These are phyloP conservation scores for Elsinoe australis DNA, from an alignment of 2,329 filamentous ascomycete genomes.

Conservation along the genomic window DNA sequence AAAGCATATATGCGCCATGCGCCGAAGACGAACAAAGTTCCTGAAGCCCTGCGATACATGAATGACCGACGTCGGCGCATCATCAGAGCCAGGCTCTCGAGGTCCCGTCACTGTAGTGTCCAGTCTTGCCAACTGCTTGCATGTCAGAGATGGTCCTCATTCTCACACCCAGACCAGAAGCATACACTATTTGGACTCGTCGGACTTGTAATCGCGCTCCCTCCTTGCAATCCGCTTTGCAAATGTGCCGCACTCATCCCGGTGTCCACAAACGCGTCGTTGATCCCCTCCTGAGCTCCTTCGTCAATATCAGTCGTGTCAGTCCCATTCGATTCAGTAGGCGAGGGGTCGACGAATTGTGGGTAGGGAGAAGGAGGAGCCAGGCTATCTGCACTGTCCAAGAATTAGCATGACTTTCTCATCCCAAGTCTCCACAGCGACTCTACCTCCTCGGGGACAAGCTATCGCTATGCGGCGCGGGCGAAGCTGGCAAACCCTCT, in stretches of 20 bases:
- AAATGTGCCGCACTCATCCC: not conserved
- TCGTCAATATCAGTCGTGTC: conserved; percentile 80
- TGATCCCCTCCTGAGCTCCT: conserved; percentile 56
- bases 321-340: conserved; percentile 78
- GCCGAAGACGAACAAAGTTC: conserved; percentile 58
- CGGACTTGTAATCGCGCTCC: conserved; percentile 26
- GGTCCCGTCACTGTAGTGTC: conserved; percentile 38
- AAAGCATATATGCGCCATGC: not conserved
- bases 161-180: not conserved
- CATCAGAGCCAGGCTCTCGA: conserved; percentile 51
- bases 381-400: conserved; percentile 40
- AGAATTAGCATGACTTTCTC: not conserved
- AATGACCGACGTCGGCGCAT: conserved; percentile 83
- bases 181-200: conserved; percentile 28
- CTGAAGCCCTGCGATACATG: conserved; percentile 80
- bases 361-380: conserved; percentile 46
- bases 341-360: conserved; percentile 68
- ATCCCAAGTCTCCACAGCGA: no score
- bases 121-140: conserved; percentile 37
- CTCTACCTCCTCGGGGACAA: conserved; percentile 11
- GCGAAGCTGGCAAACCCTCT: not conserved
- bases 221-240: not conserved
- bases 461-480: not conserved
- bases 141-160: no score
- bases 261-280: no score